Base-by-base conservation (phyloP, 352 stramenopile genomes). In the Sclerospora graminicola region DNA sequence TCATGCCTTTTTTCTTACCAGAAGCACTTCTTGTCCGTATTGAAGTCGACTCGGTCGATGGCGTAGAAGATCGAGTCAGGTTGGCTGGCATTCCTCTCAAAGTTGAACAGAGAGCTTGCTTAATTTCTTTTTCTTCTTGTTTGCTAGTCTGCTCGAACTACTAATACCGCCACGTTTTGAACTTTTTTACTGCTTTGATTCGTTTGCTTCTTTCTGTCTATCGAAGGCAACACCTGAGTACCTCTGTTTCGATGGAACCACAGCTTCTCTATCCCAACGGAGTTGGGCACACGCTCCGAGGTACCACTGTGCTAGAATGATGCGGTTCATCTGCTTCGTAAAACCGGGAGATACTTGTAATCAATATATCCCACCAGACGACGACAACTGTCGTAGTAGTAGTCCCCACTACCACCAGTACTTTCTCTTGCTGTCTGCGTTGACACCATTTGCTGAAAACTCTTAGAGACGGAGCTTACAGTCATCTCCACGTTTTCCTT, bases 251-350 rank as follows among this genome's bases (percentile, higher is more conserved):
- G 37, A 38, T 56, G 56, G 54, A 85, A 72, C 69, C 70, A 88
- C 6, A 85, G 21, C 13, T 70, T 59, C 45, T 78, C 75, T n/a
- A 68, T 84, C 39, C 81, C 73, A 2, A 88, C 69, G 4, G 54
- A 56, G 21, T 51, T 54, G 3, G 83, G 48, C 48, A 83, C 68
- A 19, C 53, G 53, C 49, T 69, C 60, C 0, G 69, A 63, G 14
- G 69, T 66, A 21, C 66, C 62, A 31, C 69, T 83, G 50, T 79
- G 73, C 70, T 19, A 82, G 55, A 32, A 85, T 82, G 34, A 85
- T 66, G 36, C 73, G 66, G 31, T 83, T 70, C 73, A 85, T 85
- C 41, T 85, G 69, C 43, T 74, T 29, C 0, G 8, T 15, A 16
- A 54, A 54, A 8, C 33, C 24, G n/a, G n/a, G n/a, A n/a, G n/a